phyloP scores from a whole-genome alignment of 441 rosid genomes.

The Metrosideros polymorpha region DNA sequence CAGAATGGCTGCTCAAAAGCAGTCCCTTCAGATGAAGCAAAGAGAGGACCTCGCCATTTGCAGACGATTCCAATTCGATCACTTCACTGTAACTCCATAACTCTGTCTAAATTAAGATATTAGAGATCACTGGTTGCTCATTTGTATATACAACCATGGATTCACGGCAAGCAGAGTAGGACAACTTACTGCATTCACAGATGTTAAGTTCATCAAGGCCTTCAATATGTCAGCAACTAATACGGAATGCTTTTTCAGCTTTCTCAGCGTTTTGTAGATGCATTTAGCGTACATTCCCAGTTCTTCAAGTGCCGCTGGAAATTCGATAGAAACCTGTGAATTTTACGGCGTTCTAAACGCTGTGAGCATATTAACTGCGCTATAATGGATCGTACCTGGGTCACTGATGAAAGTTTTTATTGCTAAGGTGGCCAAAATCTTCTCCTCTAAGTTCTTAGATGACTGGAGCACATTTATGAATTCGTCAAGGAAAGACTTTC shows the following conservation, averaged over 20 bases:
- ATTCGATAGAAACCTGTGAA: not conserved
- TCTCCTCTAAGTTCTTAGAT: slow-evolving; percentile 55
- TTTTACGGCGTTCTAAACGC: not conserved
- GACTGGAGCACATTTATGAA: slow-evolving; percentile 55
- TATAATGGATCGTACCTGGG: slow-evolving; percentile 17
- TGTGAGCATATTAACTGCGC: not conserved
- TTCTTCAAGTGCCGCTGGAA: slow-evolving; percentile 38
- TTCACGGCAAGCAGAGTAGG: not conserved
- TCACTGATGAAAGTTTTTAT: slow-evolving; percentile 45
- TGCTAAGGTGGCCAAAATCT: slow-evolving; percentile 50
- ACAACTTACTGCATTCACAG: slow-evolving; percentile 51
- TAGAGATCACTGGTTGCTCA: not conserved
- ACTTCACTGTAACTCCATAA: slow-evolving; percentile 46
- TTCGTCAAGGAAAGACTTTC: slow-evolving; percentile 42
- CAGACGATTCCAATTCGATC: slow-evolving; percentile 26
- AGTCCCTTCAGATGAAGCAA: slow-evolving; percentile 34
- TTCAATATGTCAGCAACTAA: slow-evolving; percentile 42
- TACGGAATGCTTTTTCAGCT: slow-evolving; percentile 37
- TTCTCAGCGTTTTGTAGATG: slow-evolving; percentile 43
- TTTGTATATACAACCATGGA: not conserved
- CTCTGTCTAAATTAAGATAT: slow-evolving; percentile 31
- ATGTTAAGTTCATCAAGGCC: slow-evolving; percentile 46
- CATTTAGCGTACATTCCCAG: slow-evolving; percentile 48
- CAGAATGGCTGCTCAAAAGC: slow-evolving; percentile 55
- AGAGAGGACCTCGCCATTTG: slow-evolving; percentile 50